These are phyloP conservation scores for Botrytis cinerea DNA, from an alignment of 2,329 filamentous ascomycete genomes.

Conservation along the genomic window DNA sequence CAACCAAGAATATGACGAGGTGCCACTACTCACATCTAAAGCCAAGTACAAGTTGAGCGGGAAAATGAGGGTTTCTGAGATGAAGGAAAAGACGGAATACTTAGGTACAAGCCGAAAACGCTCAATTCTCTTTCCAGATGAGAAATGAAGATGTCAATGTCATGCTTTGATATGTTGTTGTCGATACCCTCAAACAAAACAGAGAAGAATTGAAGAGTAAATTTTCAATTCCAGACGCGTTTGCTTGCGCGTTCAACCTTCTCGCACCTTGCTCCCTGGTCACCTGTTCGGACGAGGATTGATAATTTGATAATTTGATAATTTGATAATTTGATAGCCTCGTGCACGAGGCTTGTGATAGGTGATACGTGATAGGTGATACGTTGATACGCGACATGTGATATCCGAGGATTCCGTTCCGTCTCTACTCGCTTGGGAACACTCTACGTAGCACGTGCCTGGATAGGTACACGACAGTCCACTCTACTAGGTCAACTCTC, in stretches of 20 bases:
- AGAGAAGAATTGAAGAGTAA: background rate
- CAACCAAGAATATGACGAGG: conserved; percentile 2
- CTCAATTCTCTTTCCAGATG: background rate
- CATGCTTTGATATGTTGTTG: background rate
- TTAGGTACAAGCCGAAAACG: background rate
- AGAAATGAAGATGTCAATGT: background rate
- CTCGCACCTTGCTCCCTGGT: background rate
- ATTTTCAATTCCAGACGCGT: background rate
- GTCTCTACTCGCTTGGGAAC: background rate
- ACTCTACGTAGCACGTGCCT: too few species aligned
- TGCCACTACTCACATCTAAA: background rate
- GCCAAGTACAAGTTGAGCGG: background rate
- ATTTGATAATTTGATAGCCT: background rate
- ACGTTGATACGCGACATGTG: too few species aligned
- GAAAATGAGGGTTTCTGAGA: background rate
- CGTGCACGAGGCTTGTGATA: background rate
- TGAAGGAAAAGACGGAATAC: background rate
- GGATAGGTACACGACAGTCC: too few species aligned
- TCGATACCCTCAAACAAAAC: background rate
- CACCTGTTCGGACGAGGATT: background rate
- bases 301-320: too few species aligned
- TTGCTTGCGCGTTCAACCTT: conserved; percentile 1
- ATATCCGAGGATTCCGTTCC: background rate
- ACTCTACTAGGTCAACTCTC: background rate
- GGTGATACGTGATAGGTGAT: too few species aligned